These are phyloP conservation scores for Saccharomycopsis sp. DNA, from an alignment of 805 yeast species.

Conservation along the genomic window DNA sequence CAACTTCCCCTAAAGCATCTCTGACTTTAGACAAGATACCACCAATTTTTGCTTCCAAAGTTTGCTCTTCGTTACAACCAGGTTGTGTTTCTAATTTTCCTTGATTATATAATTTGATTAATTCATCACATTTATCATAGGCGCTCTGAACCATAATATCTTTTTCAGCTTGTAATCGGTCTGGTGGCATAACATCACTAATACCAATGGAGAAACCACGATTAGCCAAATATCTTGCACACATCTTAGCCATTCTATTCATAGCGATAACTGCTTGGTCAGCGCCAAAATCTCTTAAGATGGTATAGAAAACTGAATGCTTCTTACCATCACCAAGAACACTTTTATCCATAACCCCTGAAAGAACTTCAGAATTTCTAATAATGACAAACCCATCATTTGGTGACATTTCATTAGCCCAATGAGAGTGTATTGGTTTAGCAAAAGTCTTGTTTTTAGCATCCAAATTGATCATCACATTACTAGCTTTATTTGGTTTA, in stretches of 20 bases:
- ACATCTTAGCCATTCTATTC: slow-evolving; percentile 98
- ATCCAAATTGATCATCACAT: slow-evolving; percentile 83
- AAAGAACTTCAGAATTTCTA: slow-evolving; percentile 78
- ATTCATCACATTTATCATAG: slow-evolving; percentile 82
- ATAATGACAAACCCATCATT: slow-evolving; percentile 93
- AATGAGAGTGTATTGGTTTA: slow-evolving; percentile 60
- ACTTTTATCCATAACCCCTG: slow-evolving; percentile 97
- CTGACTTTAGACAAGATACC: slow-evolving; percentile 94
- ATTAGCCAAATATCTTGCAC: slow-evolving; percentile 92
- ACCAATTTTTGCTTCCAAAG: slow-evolving; percentile 95
- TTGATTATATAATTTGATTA: slow-evolving; percentile 66
- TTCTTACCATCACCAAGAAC: slow-evolving; percentile 97
- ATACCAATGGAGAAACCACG: slow-evolving; percentile 97
- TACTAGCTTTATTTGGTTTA: slow-evolving; percentile 67
- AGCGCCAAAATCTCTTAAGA: slow-evolving; percentile 94
- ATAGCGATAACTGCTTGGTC: slow-evolving; percentile 91
- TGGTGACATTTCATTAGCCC: slow-evolving; percentile 92
- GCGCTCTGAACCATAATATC: slow-evolving; percentile 88
- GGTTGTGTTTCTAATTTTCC: slow-evolving; percentile 97
- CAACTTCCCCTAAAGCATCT: slow-evolving; percentile 98
- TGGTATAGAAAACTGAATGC: slow-evolving; percentile 92
- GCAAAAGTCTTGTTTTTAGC: slow-evolving; percentile 87
- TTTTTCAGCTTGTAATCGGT: slow-evolving; percentile 64
- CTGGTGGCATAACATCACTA: slow-evolving; percentile 93
- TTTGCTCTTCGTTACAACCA: slow-evolving; percentile 98